These are phyloP conservation scores for Coniochaeta sp. DNA, from an alignment of 2,329 filamentous ascomycete species.

Conservation along the genomic window DNA sequence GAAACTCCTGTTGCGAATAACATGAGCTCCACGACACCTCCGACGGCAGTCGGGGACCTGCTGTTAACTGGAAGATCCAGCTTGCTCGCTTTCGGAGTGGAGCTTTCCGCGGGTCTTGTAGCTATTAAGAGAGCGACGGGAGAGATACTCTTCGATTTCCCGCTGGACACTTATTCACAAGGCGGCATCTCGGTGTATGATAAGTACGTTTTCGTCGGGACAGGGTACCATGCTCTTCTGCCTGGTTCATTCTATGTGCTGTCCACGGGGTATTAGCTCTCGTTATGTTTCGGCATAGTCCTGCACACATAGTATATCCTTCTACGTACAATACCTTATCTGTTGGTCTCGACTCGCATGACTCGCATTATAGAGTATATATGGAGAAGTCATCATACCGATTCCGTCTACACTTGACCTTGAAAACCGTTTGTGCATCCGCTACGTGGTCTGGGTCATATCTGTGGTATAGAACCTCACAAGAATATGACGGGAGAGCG, in stretches of 20 bases:
- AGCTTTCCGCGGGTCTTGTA: neutral
- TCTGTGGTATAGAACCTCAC: too few species aligned
- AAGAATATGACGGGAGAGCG: too few species aligned
- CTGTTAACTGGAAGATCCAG: constrained; percentile 5
- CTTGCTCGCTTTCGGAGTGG: neutral
- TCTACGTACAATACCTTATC: too few species aligned
- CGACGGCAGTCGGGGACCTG: constrained; percentile 11
- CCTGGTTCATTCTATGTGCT: neutral
- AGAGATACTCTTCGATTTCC: constrained; percentile 4
- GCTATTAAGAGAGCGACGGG: constrained; percentile 4
- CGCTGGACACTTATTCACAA: constrained; percentile 4
- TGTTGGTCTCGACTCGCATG: too few species aligned
- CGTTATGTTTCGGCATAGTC: neutral
- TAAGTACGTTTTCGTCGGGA: constrained; percentile 10
- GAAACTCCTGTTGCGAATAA: constrained; percentile 7
- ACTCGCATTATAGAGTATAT: too few species aligned
- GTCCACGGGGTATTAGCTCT: neutral
- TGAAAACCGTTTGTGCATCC: too few species aligned
- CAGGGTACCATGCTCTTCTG: constrained; percentile 5
- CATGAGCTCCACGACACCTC: constrained; percentile 3
- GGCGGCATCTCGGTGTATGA: constrained; percentile 7
- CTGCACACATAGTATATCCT: too few species aligned
- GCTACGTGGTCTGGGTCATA: too few species aligned
- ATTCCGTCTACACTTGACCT: too few species aligned
- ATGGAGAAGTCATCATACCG: too few species aligned